A percentile compares a stretch with the other conserved stretches of the same genome.
These are phyloP conservation scores for Diplogelasinospora grovesii DNA, from an alignment of 495 filamentous ascomycete genomes.

Conservation along the genomic window DNA sequence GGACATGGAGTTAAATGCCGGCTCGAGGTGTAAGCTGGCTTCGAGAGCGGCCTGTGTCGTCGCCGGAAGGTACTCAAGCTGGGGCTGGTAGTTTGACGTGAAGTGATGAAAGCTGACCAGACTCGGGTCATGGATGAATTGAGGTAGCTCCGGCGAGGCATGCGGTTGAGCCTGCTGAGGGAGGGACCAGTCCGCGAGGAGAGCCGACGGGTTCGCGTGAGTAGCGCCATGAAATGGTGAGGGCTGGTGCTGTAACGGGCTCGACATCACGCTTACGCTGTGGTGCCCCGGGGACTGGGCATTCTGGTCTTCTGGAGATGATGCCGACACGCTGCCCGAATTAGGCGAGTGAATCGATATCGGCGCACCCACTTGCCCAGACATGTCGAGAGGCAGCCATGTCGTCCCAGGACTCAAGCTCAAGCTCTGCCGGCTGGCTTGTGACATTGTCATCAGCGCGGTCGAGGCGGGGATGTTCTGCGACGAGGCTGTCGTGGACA, in stretches of 20 bases:
- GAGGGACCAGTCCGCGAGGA: constrained; percentile 49
- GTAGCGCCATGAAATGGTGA: constrained; percentile 40
- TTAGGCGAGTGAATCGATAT: constrained; percentile 34
- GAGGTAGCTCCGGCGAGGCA: constrained; percentile 44
- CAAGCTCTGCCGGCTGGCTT: constrained; percentile 30
- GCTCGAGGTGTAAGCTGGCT: constrained; percentile 56
- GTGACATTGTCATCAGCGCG: constrained; percentile 38
- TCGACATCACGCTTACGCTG: constrained; percentile 34
- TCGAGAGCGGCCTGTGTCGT: constrained; percentile 59
- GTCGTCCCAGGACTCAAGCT: constrained; percentile 32
- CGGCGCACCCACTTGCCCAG: constrained; percentile 25
- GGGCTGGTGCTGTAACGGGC: constrained; percentile 40
- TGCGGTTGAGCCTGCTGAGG: constrained; percentile 48
- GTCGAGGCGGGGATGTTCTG: constrained; percentile 38
- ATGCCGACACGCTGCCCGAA: constrained; percentile 32
- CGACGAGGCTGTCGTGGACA: constrained; percentile 35
- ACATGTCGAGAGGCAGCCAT: constrained; percentile 43
- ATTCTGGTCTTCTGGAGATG: constrained; percentile 41
- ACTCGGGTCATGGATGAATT: constrained; percentile 43
- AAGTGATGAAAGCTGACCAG: constrained; percentile 46
- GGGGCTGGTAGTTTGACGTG: constrained; percentile 44
- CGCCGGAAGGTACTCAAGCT: constrained; percentile 66
- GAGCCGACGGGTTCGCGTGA: constrained; percentile 34
- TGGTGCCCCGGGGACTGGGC: constrained; percentile 33
- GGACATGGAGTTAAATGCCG: constrained; percentile 54